phyloP scores from a whole-genome alignment of 768 basidiomycete genomes.

The Coprinopsis cinerea region DNA sequence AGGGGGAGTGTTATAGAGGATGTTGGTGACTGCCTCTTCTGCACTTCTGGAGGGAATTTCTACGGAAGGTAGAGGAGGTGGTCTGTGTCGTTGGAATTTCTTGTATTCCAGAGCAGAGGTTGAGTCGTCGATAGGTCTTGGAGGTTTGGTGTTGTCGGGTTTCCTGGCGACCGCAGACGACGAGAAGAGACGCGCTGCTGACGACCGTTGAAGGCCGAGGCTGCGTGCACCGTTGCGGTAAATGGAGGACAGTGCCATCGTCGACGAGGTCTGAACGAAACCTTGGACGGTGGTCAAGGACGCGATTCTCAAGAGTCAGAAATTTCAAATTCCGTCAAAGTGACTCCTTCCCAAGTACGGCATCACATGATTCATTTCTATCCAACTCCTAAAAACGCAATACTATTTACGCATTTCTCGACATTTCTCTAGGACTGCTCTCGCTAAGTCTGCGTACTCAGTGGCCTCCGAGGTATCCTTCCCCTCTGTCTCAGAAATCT shows the following conservation, averaged over 20 bases:
- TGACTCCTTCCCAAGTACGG: too few species aligned
- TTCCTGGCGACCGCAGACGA: conserved; percentile 28
- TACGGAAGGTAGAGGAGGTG: conserved; percentile 81
- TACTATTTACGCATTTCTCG: conserved; percentile 11
- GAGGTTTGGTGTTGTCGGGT: conserved; percentile 54
- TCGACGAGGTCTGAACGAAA: too few species aligned
- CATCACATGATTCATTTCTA: too few species aligned
- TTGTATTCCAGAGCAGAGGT: conserved; percentile 96
- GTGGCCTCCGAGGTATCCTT: conserved; percentile 37
- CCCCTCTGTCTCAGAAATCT: conserved; percentile 53
- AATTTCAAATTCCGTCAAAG: too few species aligned
- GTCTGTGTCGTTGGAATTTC: conserved; percentile 57
- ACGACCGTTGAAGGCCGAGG: conserved; percentile 19
- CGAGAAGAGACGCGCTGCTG: conserved; percentile 35
- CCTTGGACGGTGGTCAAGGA: too few species aligned
- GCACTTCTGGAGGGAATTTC: conserved; percentile 82
- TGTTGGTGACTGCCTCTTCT: conserved; percentile 96
- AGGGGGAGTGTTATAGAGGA: conserved; percentile 93
- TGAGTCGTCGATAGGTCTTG: conserved; percentile 82
- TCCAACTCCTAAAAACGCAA: too few species aligned
- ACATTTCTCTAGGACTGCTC: conserved; percentile 53
- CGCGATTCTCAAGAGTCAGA: neutral
- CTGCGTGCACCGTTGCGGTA: conserved; percentile 22
- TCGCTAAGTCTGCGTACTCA: conserved; percentile 65
- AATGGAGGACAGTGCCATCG: conserved; percentile 7